Evolutionary conservation across 495 filamentous ascomycete species (phyloP), one percentile per base, ranked within the genome.

Genomic region (Penicillium simplicissimum): DNA sequence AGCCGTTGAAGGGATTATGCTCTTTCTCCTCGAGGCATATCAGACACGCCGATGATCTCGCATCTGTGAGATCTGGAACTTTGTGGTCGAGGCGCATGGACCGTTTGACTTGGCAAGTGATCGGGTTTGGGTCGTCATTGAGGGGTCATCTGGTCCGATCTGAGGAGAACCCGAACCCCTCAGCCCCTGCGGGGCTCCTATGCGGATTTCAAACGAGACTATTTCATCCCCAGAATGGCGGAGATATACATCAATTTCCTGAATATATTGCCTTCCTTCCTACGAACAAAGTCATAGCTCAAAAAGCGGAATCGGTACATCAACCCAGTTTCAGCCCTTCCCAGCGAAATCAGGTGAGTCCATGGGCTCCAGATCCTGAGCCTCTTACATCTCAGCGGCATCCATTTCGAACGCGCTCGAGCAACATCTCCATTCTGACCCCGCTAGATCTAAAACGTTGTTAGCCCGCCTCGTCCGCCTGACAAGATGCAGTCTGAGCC

Each of bases 91-190:
- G 11, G 67, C 70, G 76, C 74, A 76, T 72, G 74, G 76, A 43
- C 73, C 74, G 65, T 69, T 69, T 70, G 75, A 74, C 70, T 64
- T 70, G 62, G 73, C 75, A 74, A 73, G 67, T 73, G 74, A 72
- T 70, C 67, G 54, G 64, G 48, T 57, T 23, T 23, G 23, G 45
- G 45, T 25, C 45, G 15, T 45, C 1, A 45, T 45, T 62, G 55
- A 35, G 13, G 45, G 68, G 74, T 78, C 75, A 78, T 73, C 75
- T 75, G 75, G 68, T 66, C 35, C 38, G 31, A 53, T 53, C 25
- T n/a, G 23, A 31, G 31, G 33, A 53, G 51, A 36, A 53, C 17
- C 51, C 51, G 45, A 49, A 53, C 28, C 33, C 55, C 56, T 67
- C 57, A 25, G 43, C 31, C 53, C 57, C 23, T n/a, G 59, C 51